Conservation (phyloP, 345 rosid species). For the Gynandropsis gynandra region DNA sequence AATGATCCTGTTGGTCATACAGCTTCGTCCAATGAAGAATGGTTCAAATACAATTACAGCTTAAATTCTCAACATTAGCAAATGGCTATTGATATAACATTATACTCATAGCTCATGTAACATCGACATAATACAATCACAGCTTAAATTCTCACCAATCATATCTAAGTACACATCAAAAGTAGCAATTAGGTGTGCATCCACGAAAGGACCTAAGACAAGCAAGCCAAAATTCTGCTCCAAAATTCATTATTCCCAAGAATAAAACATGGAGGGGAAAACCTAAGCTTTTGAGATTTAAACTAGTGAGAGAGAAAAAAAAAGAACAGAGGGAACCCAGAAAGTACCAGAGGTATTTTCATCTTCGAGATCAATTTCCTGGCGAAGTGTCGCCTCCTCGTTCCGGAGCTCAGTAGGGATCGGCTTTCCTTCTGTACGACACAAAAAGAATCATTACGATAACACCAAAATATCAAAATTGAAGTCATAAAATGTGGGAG, state of each 20-base stretch:
- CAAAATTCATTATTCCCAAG: neutral
- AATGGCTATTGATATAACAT: no score
- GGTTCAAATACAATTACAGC: no score
- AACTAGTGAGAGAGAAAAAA: neutral
- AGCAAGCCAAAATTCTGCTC: neutral
- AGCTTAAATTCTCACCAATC: no score
- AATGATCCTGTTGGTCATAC: no score
- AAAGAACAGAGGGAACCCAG: neutral
- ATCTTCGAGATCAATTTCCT: conserved; percentile 86
- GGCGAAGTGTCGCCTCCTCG: conserved; percentile 75
- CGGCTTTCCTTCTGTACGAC: conserved; percentile 68
- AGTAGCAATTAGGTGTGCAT: no score
- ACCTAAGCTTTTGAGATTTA: no score
- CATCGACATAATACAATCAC: no score
- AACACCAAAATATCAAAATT: neutral
- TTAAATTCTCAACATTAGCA: no score
- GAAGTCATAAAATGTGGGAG: conserved; percentile 2
- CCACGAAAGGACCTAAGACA: no score
- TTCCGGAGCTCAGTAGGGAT: conserved; percentile 90
- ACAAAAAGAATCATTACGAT: neutral
- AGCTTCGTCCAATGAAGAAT: no score
- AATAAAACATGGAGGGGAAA: neutral
- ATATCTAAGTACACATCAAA: no score
- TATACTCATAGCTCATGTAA: no score
- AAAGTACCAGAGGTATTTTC: conserved; percentile 51